These are phyloP conservation scores for Pittosporum tobira DNA, from an alignment of 129 eudicot species.

Conservation along the genomic window DNA sequence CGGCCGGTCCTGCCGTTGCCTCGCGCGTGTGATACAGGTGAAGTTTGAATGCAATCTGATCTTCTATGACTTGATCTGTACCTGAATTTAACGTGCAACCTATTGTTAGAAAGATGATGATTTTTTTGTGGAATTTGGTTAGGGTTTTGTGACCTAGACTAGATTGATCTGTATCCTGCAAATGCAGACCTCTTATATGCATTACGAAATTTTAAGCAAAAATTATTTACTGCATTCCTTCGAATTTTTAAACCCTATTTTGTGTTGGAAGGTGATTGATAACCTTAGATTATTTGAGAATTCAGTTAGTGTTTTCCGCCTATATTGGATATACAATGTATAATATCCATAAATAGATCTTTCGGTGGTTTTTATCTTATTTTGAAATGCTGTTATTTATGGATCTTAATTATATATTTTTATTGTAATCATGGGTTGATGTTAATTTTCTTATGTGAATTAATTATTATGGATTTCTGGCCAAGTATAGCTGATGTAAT, in stretches of 20 bases:
- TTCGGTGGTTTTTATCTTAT: background rate
- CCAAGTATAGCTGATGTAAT: too few relatives aligned
- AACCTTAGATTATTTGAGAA: too few relatives aligned
- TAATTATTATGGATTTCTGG: too few relatives aligned
- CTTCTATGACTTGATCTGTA: background rate
- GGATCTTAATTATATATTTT: too few relatives aligned
- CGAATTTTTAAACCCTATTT: background rate
- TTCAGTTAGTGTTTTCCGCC: too few relatives aligned
- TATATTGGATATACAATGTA: too few relatives aligned
- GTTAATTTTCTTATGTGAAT: too few relatives aligned
- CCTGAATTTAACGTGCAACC: background rate
- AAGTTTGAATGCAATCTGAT: background rate
- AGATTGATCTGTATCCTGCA: conserved; percentile 18
- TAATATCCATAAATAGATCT: background rate
- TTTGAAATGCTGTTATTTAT: too few relatives aligned
- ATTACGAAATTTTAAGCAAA: background rate
- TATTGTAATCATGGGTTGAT: too few relatives aligned
- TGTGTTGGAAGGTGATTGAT: too few relatives aligned
- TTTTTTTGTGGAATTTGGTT: conserved; percentile 16
- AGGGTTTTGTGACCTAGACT: conserved; percentile 21
- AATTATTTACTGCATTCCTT: background rate
- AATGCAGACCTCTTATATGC: conserved; percentile 1
- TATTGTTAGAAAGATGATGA: background rate
- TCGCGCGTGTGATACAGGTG: conserved; percentile 39
- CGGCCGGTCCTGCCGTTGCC: conserved; percentile 41